phyloP scores from a whole-genome alignment of 208 protist genomes.

The Trypanosoma platydactyli region DNA sequence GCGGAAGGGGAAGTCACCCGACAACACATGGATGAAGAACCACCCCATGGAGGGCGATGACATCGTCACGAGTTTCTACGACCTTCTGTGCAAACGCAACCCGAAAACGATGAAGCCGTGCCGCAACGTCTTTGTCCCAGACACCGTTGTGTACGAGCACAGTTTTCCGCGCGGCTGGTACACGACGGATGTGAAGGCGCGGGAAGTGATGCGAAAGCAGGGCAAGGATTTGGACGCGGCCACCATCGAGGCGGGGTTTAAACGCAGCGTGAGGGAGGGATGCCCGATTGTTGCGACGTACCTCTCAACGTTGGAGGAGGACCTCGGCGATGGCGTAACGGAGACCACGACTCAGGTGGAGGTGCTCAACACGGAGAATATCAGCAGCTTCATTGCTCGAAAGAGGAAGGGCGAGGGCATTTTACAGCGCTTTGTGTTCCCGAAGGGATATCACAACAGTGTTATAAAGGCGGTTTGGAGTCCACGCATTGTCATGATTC shows the following conservation, averaged over 20 bases:
- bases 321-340: conserved; percentile 45
- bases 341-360: conserved; percentile 69
- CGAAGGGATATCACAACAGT: conserved; percentile 84
- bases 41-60: conserved; percentile 85
- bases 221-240: conserved; percentile 86
- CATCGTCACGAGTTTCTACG: conserved; percentile 79
- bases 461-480: conserved; percentile 87
- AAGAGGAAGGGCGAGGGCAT: conserved; percentile 85
- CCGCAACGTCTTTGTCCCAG: conserved; percentile 67
- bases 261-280: conserved; percentile 28
- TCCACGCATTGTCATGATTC: conserved; percentile 83
- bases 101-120: conserved; percentile 87
- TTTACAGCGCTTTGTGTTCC: conserved; percentile 83
- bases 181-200: conserved; percentile 78
- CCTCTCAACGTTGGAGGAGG: conserved; percentile 58
- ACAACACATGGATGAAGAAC: conserved; percentile 85
- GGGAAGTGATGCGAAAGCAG: conserved; percentile 80
- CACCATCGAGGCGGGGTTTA: conserved; percentile 79
- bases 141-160: conserved; percentile 90
- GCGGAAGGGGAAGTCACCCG: conserved; percentile 19
- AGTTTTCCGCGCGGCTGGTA: conserved; percentile 91
- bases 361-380: conserved; percentile 80
- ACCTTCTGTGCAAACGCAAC: conserved; percentile 79
- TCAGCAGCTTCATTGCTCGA: conserved; percentile 73
- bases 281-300: conserved; percentile 81